Conservation (phyloP, 192 early-diverging fungal species). For the Coemansia sp. region DNA sequence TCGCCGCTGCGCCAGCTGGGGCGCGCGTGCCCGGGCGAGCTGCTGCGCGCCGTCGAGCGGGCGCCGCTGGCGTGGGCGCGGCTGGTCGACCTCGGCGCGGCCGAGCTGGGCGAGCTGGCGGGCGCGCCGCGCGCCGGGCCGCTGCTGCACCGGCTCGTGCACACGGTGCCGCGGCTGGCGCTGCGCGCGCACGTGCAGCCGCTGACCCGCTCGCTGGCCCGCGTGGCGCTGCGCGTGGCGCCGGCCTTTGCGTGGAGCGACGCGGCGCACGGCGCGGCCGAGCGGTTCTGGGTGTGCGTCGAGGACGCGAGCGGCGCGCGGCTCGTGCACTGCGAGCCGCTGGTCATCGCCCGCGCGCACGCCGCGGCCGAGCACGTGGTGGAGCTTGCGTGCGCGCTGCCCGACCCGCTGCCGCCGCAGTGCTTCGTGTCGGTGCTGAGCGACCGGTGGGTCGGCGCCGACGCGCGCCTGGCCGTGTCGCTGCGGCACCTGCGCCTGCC, state of each 20-base stretch:
- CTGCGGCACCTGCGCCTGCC: slow-evolving; percentile 92
- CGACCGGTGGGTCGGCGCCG: slow-evolving; percentile 93
- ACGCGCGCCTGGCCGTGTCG: slow-evolving; percentile 88
- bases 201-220: slow-evolving; percentile 84
- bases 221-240: slow-evolving; percentile 86
- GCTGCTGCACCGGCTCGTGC: slow-evolving; percentile 82
- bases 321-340: slow-evolving; percentile 87
- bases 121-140: slow-evolving; percentile 87
- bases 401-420: slow-evolving; percentile 92
- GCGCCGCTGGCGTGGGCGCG: slow-evolving; percentile 95
- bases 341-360: slow-evolving; percentile 85
- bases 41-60: slow-evolving; percentile 85
- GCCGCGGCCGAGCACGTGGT: slow-evolving; percentile 79
- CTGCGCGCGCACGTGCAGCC: slow-evolving; percentile 89
- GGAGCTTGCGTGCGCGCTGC: slow-evolving; percentile 87
- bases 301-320: slow-evolving; percentile 92
- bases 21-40: slow-evolving; percentile 62
- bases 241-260: slow-evolving; percentile 96
- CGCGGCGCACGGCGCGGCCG: slow-evolving; percentile 77
- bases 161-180: slow-evolving; percentile 92
- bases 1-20: slow-evolving; percentile 93
- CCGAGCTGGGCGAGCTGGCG: slow-evolving; percentile 90
- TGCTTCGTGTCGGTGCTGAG: slow-evolving; percentile 92
- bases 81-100: slow-evolving; percentile 87
- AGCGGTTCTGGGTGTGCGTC: slow-evolving; percentile 92